phyloP scores from a whole-genome alignment of 352 stramenopile species.

The Pythium insidiosum region DNA sequence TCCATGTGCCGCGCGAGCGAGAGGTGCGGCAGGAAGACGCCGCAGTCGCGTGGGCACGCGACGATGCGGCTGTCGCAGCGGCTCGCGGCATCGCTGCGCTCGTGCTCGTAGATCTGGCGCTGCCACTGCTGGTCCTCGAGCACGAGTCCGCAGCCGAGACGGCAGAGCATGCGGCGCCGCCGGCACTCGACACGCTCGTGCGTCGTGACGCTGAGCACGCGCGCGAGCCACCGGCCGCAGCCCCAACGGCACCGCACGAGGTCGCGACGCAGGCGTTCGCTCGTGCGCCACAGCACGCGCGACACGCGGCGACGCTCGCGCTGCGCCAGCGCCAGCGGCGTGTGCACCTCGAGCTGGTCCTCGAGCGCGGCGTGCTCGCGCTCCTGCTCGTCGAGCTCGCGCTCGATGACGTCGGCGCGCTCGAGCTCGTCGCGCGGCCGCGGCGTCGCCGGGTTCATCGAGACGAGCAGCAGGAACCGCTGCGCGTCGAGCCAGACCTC shows the following conservation, averaged over 20 bases:
- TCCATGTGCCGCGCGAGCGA: constrained; percentile 40
- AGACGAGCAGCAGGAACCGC: constrained; percentile 29
- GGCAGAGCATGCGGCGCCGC: constrained; percentile 54
- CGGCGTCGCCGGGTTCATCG: constrained; percentile 19
- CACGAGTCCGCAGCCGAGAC: constrained; percentile 46
- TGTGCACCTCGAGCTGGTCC: constrained; percentile 25
- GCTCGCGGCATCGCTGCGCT: constrained; percentile 22
- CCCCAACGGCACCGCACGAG: constrained; percentile 48
- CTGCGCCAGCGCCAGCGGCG: not conserved
- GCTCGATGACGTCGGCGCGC: constrained; percentile 22
- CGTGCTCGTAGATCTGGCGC: constrained; percentile 41
- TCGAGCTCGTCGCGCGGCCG: constrained; percentile 35
- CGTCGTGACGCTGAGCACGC: constrained; percentile 24
- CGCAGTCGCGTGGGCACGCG: constrained; percentile 53
- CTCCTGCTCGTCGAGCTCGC: constrained; percentile 41
- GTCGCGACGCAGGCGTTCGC: constrained; percentile 25
- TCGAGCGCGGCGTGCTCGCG: constrained; percentile 35
- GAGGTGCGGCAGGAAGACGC: constrained; percentile 49
- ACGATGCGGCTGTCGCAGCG: constrained; percentile 44
- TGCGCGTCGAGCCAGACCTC: constrained; percentile 38
- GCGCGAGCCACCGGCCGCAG: constrained; percentile 45
- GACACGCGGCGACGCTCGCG: constrained; percentile 47
- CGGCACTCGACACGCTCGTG: constrained; percentile 55
- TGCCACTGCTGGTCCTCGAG: constrained; percentile 42
- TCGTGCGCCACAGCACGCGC: constrained; percentile 34